Evolutionary conservation across 2,329 filamentous ascomycete species (phyloP), one percentile per base, ranked within the genome.

Genomic region (Hypoxylon sp.): DNA sequence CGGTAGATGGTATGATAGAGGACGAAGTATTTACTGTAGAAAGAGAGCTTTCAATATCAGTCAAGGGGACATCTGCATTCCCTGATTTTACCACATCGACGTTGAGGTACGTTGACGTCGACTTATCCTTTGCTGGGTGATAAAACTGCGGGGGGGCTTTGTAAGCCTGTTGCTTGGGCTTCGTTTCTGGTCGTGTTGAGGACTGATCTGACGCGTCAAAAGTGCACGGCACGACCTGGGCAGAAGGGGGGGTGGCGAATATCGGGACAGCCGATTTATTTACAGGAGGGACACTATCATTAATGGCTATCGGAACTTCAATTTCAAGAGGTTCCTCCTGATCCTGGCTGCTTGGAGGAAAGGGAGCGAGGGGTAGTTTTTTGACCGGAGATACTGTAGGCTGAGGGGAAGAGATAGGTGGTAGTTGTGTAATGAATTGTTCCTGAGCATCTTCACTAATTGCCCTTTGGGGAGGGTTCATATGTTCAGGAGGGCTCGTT

Each of bases 261-360:
- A 74, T 69, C 35, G 67, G 71, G 19, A 70, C 47, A 48, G 67
- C 64, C 54, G 66, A 50, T 51, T 73, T 76, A 35, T 76, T 76
- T 59, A 75, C 58, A 24, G 75, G 58, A 11, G 71, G 44, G n/a
- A 62, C 33, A 44, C 42, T 63, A 17, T 73, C 64, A 19, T 69
- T 61, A 17, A 78, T 71, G 1, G 73, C 73, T 10, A 57, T 72
- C 17, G 76, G 78, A 1, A 76, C 69, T 62, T 78, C 71, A 29
- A 80, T 57, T n/a, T 79, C 78, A 22, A 80, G 72, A 24, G 76
- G 75, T 42, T 77, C 77, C 31, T 79, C 78, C 37, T 67, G 67
- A 6, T 69, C 74, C 14, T 68, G 73, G 50, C 76, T 78, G 50
- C 76, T 79, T 9, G 69, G 70, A 17, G 74, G 73, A 11, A 73